Conservation (phyloP, 345 rosid genomes). For the Linum tenue region DNA sequence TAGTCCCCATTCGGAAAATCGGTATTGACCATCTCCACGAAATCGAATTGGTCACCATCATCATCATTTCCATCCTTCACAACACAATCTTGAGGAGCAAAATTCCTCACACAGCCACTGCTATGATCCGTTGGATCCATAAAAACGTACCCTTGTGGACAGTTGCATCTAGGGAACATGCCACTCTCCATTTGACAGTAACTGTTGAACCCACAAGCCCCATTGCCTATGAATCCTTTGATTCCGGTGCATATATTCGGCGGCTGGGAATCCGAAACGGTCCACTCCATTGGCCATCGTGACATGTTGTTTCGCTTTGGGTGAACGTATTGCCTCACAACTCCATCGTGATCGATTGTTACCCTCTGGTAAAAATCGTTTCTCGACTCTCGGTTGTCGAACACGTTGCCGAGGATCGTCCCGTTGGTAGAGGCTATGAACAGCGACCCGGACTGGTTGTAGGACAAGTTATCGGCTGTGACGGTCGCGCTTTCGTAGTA, state of each 20-base stretch:
- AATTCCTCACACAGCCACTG: constrained; percentile 29
- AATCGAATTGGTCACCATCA: constrained; percentile 15
- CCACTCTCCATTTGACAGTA: constrained; percentile 17
- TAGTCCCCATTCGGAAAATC: constrained; percentile 33
- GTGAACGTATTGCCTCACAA: constrained; percentile 14
- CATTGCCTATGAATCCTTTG: constrained; percentile 12
- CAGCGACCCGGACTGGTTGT: constrained; percentile 18
- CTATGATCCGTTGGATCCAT: constrained; percentile 22
- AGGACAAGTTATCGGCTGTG: constrained; percentile 21
- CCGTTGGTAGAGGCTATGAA: background rate
- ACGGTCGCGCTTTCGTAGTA: constrained; percentile 6
- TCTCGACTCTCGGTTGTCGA: background rate
- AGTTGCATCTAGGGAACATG: constrained; percentile 21
- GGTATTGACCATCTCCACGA: constrained; percentile 3
- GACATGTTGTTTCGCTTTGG: constrained; percentile 15
- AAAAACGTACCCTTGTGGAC: constrained; percentile 22
- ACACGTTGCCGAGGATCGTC: background rate
- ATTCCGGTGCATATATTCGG: constrained; percentile 19
- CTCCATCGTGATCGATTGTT: constrained; percentile 34
- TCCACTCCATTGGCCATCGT: constrained; percentile 12
- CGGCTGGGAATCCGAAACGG: constrained; percentile 11
- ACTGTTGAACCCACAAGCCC: constrained; percentile 32
- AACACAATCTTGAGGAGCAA: constrained; percentile 14
- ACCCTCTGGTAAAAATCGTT: constrained; percentile 16
- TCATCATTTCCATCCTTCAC: constrained; percentile 1